Evolutionary conservation across 306 rosid genomes (phyloP).

Genomic region (Clitoria ternatea): DNA sequence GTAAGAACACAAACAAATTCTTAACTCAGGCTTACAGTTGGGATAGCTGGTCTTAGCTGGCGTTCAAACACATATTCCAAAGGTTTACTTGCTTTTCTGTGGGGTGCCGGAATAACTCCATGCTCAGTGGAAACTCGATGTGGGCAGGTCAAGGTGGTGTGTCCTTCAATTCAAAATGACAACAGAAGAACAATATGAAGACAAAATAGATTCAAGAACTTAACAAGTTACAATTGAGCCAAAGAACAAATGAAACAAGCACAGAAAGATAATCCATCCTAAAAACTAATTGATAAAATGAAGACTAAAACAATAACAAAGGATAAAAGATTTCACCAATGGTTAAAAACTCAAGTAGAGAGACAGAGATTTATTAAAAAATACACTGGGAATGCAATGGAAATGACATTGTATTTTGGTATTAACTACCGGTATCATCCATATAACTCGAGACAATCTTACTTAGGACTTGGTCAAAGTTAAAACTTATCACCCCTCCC

Average conservation of each 20-base stretch:
- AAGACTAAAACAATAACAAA: background rate
- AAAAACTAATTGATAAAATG: background rate
- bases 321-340: no score
- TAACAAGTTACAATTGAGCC: background rate
- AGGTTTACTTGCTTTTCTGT: conserved; percentile 50
- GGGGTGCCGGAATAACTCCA: conserved; percentile 85
- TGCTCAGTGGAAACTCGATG: conserved; percentile 75
- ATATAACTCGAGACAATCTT: no score
- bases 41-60: conserved; percentile 57
- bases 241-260: background rate
- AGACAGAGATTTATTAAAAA: no score
- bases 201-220: background rate
- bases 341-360: no score
- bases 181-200: no score
- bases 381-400: no score
- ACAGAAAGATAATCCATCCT: background rate
- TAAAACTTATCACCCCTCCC: no score
- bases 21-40: conserved; percentile 42
- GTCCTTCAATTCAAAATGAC: conserved; percentile 66
- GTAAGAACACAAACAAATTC: background rate
- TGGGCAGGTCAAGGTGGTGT: conserved; percentile 87
- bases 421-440: no score
- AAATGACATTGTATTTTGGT: no score
- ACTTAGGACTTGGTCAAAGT: no score
- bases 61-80: conserved; percentile 79